Base-by-base conservation (phyloP, 2,329 filamentous ascomycete genomes). In the Trichophyton verrucosum region DNA sequence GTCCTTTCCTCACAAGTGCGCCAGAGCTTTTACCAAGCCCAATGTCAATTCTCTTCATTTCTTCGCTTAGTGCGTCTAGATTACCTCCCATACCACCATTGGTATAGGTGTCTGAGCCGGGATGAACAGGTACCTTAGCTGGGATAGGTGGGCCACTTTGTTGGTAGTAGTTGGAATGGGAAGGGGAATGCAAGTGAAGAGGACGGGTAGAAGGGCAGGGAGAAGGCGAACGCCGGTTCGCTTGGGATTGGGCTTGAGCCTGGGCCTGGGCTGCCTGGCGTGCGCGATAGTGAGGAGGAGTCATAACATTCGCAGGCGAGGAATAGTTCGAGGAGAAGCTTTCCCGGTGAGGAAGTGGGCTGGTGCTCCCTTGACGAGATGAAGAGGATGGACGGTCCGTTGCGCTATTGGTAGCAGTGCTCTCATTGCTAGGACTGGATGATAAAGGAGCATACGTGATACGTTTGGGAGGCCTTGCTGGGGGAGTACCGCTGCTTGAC, bases 11-110 rank as follows among this genome's bases (percentile, higher is more conserved):
- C 17, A 58, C 60, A 11, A 49, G 58, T 17, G n/a, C 49, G 3
- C 58, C 36, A 27, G 33, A 40, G 33, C n/a, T 42, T 33, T 42
- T 51, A 3, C 47, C 58, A 15, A 42, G 11, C 11, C 77, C 78
- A 61, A 80, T 78, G 62, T 80, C 77, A 63, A 80, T 80, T 5
- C 72, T 73, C 61, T 74, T 80, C 65, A 86, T 73, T 69, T 86
- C 83, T 38, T 82, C 73, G 58, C 81, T 83, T 56, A 86, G 70
- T 4, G 82, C 80, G 62, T 76, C 77, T 73, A 73, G 62, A 15
- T 63, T 62, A 47, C 64, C 63, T 44, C 46, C 51, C 9, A 49
- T 60, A 13, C 33, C 38, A 47, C 47, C 53, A 70, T 46, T 65
- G 68, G 64, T 63, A 68, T 68, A 65, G 74, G 66, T 60, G 68